Evolutionary conservation across 1,139 yeast genomes (phyloP).

Genomic region (Debaryomycetaceae sp.): DNA sequence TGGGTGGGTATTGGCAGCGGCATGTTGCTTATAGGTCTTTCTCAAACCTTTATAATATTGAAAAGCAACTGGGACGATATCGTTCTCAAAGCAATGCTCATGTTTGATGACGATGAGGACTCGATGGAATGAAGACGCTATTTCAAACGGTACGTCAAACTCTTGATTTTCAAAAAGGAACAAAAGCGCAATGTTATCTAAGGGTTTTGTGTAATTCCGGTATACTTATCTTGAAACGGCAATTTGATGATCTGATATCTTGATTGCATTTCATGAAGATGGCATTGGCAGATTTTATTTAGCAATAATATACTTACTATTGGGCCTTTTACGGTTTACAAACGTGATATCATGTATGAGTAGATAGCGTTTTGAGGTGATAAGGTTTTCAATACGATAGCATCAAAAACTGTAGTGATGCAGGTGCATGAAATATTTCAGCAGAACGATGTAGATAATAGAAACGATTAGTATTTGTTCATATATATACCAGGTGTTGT

Average conservation of each 20-base stretch:
- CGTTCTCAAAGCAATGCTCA: conserved; percentile 24
- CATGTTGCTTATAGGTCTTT: conserved; percentile 61
- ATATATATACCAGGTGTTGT: no score
- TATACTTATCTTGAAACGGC: neutral
- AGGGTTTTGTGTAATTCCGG: neutral
- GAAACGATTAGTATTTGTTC: neutral
- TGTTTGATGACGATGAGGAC: conserved; percentile 20
- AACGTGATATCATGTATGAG: neutral
- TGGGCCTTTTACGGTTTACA: neutral
- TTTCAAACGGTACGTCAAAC: no score
- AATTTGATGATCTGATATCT: neutral
- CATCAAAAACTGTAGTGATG: no score
- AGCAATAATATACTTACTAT: neutral
- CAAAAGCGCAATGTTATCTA: neutral
- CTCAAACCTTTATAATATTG: conserved; percentile 47
- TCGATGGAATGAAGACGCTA: conserved; percentile 1
- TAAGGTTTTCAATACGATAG: no score
- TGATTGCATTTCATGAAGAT: neutral
- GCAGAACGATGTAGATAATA: neutral
- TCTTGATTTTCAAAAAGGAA: neutral
- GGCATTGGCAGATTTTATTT: neutral
- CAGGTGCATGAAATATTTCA: no score
- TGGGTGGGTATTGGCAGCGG: conserved; percentile 91
- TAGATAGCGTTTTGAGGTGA: neutral
- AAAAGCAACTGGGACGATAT: conserved; percentile 42